Base-by-base conservation (phyloP, 1,284 basidiomycete species). In the Amylostereum areolatum region DNA sequence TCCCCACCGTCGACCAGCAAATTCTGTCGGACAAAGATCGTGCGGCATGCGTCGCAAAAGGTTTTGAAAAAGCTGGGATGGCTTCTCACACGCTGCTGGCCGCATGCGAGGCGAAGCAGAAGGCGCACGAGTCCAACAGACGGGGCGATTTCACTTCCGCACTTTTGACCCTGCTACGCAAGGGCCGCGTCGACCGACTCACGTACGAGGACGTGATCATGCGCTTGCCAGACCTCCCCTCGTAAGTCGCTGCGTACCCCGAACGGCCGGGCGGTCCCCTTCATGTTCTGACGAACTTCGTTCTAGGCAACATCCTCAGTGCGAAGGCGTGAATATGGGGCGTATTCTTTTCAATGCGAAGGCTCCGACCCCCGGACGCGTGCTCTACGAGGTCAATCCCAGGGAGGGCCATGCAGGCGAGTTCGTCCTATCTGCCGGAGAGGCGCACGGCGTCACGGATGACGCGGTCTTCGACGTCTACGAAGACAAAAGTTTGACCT, bases 21-120 rank as follows among this genome's bases (percentile, higher is more conserved):
- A 57, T 63, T 12, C 46, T 54, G 24, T 54, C 54, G 1, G 39
- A 28, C 9, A 55, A 51, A 12, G 45, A 29, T 5, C 50, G 54
- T 18, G 46, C 52, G 33, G 43, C 44, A 18, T 46, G 42, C 6
- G 39, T 54, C 18, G 52, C 52, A 3, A 30, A 52, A 33, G 62
- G 59, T n/a, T 62, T 63, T 44, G 50, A 53, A 3, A 55, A 59
- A 29, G 57, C 56, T 44, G 58, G 56, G 31, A 52, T 60, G 35
- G 58, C 57, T 2, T 68, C 68, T 0, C 67, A 70, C 55, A 59
- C 69, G 27, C 57, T 70, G 7, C 55, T 70, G 8, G 66, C 69
- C 18, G 68, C 69, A 2, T 71, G 68, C 47, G 63, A 61, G 25
- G 52, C 58, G 3, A 57, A 60, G 4, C 57, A 68, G 41, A 43